Conservation (phyloP, 2,329 filamentous ascomycete genomes). For the Xylaria sp. region DNA sequence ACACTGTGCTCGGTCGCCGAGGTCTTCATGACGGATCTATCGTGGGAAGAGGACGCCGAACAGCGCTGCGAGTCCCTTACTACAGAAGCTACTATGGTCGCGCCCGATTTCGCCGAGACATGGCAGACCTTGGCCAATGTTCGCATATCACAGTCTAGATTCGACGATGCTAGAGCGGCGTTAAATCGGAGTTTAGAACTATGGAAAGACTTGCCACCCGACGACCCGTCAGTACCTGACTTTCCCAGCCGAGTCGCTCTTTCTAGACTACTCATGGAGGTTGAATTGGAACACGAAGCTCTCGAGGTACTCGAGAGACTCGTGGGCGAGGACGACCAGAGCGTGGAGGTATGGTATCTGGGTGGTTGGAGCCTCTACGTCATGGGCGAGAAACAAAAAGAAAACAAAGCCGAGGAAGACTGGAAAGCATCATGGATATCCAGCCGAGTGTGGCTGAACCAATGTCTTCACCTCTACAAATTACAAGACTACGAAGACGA, state of each 20-base stretch:
- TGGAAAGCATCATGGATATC: constrained; percentile 75
- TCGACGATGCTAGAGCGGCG: constrained; percentile 83
- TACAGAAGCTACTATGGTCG: constrained; percentile 88
- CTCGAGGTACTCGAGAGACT: constrained; percentile 86
- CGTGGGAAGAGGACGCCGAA: constrained; percentile 92
- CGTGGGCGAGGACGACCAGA: constrained; percentile 88
- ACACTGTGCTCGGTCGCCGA: constrained; percentile 95
- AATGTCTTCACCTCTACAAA: constrained; percentile 82
- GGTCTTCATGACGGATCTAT: constrained; percentile 99
- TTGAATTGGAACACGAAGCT: constrained; percentile 85
- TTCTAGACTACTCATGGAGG: constrained; percentile 87
- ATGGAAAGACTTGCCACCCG: constrained; percentile 83
- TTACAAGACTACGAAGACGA: constrained; percentile 87
- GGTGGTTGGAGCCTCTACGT: constrained; percentile 94
- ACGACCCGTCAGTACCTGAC: constrained; percentile 79
- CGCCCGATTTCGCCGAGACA: constrained; percentile 85
- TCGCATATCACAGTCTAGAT: constrained; percentile 84
- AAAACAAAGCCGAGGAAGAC: constrained; percentile 57
- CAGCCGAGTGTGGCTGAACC: constrained; percentile 84
- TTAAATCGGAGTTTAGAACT: constrained; percentile 81
- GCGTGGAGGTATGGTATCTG: constrained; percentile 96
- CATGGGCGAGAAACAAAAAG: constrained; percentile 74
- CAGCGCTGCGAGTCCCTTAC: constrained; percentile 86
- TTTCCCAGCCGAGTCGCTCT: constrained; percentile 88
- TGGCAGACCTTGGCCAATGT: constrained; percentile 96